These are phyloP conservation scores for Picea engelmannii DNA, from an alignment of 83 land plant genomes.

Conservation along the genomic window DNA sequence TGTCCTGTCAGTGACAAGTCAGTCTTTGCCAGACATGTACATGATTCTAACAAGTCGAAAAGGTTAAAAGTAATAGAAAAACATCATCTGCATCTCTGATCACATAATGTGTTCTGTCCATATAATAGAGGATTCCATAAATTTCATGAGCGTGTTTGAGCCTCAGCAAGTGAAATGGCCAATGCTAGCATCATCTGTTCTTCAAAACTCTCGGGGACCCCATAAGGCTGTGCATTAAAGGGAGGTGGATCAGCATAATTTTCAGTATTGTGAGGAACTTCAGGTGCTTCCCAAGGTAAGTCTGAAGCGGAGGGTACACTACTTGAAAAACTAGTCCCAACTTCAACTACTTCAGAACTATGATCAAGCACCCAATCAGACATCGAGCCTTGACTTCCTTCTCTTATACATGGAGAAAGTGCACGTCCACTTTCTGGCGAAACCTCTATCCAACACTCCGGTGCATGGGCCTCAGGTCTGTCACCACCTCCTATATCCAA, in stretches of 20 bases:
- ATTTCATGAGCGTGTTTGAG: constrained; percentile 44
- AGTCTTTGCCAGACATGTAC: neutral
- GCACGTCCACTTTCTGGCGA: constrained; percentile 31
- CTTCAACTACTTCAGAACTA: constrained; percentile 78
- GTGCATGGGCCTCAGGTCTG: constrained; percentile 20
- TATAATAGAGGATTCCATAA: no score
- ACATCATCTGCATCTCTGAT: neutral
- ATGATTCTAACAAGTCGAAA: neutral
- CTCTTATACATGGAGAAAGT: constrained; percentile 23
- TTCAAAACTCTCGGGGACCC: constrained; percentile 84
- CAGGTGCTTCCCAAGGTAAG: constrained; percentile 45
- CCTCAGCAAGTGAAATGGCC: constrained; percentile 91
- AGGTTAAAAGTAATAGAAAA: neutral
- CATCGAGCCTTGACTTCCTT: constrained; percentile 21
- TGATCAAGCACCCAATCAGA: constrained; percentile 52
- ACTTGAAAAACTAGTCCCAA: constrained; percentile 78
- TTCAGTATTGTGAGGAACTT: constrained; percentile 22
- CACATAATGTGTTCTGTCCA: no score
- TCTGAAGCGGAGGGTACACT: constrained; percentile 64
- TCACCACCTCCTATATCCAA: constrained; percentile 18
- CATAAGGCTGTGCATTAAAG: constrained; percentile 7
- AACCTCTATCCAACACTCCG: constrained; percentile 36
- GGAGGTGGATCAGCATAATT: constrained; percentile 15
- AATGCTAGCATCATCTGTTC: constrained; percentile 99
- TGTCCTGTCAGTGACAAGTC: constrained; percentile 18